These are phyloP conservation scores for Monosporascus sp. DNA, from an alignment of 2,329 filamentous ascomycete species.

Conservation along the genomic window DNA sequence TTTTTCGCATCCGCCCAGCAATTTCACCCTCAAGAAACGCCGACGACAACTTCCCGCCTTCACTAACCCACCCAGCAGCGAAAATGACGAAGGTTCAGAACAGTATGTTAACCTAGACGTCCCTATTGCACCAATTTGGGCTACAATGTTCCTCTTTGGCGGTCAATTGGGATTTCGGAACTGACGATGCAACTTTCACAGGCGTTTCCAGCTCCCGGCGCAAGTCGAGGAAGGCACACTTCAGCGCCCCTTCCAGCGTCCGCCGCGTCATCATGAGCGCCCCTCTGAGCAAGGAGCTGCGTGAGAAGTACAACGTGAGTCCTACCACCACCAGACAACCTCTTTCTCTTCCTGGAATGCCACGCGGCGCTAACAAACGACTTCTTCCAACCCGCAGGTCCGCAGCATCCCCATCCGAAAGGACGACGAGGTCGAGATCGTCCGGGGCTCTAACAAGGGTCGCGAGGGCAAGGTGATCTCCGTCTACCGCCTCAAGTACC, in stretches of 20 bases:
- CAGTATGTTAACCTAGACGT: slow-evolving; percentile 11
- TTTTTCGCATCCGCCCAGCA: not conserved
- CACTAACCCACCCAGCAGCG: slow-evolving; percentile 14
- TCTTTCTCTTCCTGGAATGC: not conserved
- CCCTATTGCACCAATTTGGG: not conserved
- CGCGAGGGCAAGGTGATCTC: slow-evolving; percentile 97
- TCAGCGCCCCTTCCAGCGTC: slow-evolving; percentile 87
- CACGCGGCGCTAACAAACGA: slow-evolving; percentile 1
- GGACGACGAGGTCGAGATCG: slow-evolving; percentile 90
- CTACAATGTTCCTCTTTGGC: not conserved
- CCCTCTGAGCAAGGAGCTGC: slow-evolving; percentile 91
- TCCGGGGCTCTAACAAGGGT: slow-evolving; percentile 93
- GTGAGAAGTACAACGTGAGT: slow-evolving; percentile 97
- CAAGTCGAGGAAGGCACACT: slow-evolving; percentile 99
- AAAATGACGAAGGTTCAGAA: slow-evolving; percentile 28
- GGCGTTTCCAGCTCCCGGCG: slow-evolving; percentile 61
- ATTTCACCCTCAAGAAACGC: slow-evolving; percentile 8
- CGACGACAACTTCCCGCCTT: slow-evolving; percentile 10
- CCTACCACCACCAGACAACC: not conserved
- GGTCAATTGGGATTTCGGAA: not conserved
- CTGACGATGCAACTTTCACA: slow-evolving; percentile 5
- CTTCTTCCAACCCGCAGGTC: slow-evolving; percentile 51
- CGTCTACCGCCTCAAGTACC: slow-evolving; percentile 97
- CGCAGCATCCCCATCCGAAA: slow-evolving; percentile 96
- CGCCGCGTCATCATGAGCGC: slow-evolving; percentile 97